Conservation (phyloP, 1,284 basidiomycete species). For the Ustilago xerochloae region DNA sequence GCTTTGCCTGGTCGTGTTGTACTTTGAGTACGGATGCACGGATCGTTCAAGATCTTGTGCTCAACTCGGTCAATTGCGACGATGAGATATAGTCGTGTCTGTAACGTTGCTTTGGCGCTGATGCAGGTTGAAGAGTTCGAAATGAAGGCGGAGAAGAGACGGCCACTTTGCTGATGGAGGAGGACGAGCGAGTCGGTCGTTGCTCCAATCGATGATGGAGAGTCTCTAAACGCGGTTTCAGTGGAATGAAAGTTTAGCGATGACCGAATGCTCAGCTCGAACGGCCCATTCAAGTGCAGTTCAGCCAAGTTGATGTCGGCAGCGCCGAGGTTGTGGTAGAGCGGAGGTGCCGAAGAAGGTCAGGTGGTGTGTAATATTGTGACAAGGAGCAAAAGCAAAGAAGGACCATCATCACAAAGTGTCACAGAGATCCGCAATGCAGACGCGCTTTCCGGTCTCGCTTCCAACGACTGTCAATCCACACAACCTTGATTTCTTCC, state of each 20-base stretch:
- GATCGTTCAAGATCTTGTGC: too few species aligned
- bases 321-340: background rate
- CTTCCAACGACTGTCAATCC: background rate
- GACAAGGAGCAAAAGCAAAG: slow-evolving; percentile 3
- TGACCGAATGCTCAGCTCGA: background rate
- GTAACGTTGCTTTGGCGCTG: too few species aligned
- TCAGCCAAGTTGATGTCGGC: background rate
- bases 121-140: too few species aligned
- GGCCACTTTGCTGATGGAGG: background rate
- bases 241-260: background rate
- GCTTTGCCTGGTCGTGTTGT: background rate
- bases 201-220: background rate
- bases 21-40: too few species aligned
- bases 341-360: background rate
- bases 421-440: slow-evolving; percentile 1
- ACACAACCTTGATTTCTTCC: background rate
- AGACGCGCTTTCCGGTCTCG: slow-evolving; percentile 4
- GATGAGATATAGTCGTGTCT: too few species aligned
- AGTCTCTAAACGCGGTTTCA: background rate
- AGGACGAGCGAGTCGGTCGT: background rate
- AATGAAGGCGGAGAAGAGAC: too few species aligned
- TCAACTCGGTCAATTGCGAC: too few species aligned
- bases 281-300: background rate
- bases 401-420: slow-evolving; percentile 3
- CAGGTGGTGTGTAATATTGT: background rate